Percentiles rank a stretch among this genome's conserved stretches.
phyloP scores from a whole-genome alignment of 345 rosid species.

The Sisymbrium altissimum region DNA sequence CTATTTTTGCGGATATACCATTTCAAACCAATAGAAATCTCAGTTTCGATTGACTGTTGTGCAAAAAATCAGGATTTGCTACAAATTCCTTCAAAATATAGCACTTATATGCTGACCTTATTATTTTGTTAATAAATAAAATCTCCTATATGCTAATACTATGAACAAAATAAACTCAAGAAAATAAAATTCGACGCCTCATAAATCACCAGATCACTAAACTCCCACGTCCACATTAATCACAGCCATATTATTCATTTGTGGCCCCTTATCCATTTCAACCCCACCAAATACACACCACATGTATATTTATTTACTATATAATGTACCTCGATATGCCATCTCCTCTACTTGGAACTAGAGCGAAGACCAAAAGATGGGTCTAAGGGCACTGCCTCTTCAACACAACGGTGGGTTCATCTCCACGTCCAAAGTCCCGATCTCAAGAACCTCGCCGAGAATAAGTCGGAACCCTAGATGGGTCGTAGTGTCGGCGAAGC shows the following conservation, averaged over 20 bases:
- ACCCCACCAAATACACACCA: constrained; percentile 14
- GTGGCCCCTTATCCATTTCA: not conserved
- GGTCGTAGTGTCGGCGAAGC: constrained; percentile 29
- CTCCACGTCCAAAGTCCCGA: constrained; percentile 11
- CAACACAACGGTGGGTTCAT: constrained; percentile 25
- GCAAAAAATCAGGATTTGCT: too few species aligned
- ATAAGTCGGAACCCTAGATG: constrained; percentile 23
- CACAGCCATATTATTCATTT: constrained; percentile 28
- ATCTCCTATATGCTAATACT: not conserved
- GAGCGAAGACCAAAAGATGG: constrained; percentile 11
- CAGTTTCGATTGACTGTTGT: too few species aligned
- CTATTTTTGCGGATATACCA: not conserved
- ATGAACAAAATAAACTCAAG: not conserved
- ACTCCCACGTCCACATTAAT: constrained; percentile 28
- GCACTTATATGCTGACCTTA: too few species aligned
- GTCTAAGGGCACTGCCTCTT: constrained; percentile 27
- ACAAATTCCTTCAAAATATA: too few species aligned
- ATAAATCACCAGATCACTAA: constrained; percentile 26
- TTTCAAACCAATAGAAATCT: too few species aligned
- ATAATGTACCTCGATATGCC: not conserved
- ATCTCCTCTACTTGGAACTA: not conserved
- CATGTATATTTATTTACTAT: not conserved
- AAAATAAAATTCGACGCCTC: not conserved
- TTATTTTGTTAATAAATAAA: not conserved
- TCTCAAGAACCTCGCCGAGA: constrained; percentile 21